Percentiles rank a stretch among this genome's conserved stretches.
phyloP scores from a whole-genome alignment of 1,284 basidiomycete species.

The Pyrrhoderma noxium region DNA sequence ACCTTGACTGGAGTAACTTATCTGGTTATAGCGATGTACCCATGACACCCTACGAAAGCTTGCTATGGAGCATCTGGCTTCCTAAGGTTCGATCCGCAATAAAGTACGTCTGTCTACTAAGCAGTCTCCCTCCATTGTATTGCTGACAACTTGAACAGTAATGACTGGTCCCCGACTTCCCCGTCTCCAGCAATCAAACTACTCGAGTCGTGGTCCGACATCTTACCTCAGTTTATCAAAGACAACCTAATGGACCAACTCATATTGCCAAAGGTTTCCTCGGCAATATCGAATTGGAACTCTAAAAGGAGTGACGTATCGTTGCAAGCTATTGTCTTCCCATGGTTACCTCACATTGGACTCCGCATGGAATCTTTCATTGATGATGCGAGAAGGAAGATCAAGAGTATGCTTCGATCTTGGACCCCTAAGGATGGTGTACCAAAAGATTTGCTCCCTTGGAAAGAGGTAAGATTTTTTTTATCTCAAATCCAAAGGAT shows the following conservation, averaged over 20 bases:
- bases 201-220: constrained; percentile 81
- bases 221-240: constrained; percentile 84
- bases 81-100: constrained; percentile 87
- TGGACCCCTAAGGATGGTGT: constrained; percentile 74
- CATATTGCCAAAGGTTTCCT: constrained; percentile 84
- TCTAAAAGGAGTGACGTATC: constrained; percentile 49
- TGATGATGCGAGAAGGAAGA: constrained; percentile 78
- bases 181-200: constrained; percentile 74
- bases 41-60: constrained; percentile 94
- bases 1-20: neutral
- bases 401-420: constrained; percentile 71
- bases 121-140: neutral
- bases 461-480: constrained; percentile 65
- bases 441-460: constrained; percentile 67
- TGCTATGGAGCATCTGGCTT: constrained; percentile 93
- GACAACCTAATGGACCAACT: constrained; percentile 97
- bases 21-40: constrained; percentile 40
- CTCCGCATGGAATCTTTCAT: constrained; percentile 73
- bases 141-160: constrained; percentile 34
- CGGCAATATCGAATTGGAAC: constrained; percentile 82
- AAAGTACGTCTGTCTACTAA: constrained; percentile 45
- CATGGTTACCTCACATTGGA: constrained; percentile 89
- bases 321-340: constrained; percentile 83
- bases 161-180: constrained; percentile 79
- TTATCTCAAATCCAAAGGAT: constrained; percentile 19